Conservation (phyloP, 768 basidiomycete genomes). For the Crucibulum laeve region DNA sequence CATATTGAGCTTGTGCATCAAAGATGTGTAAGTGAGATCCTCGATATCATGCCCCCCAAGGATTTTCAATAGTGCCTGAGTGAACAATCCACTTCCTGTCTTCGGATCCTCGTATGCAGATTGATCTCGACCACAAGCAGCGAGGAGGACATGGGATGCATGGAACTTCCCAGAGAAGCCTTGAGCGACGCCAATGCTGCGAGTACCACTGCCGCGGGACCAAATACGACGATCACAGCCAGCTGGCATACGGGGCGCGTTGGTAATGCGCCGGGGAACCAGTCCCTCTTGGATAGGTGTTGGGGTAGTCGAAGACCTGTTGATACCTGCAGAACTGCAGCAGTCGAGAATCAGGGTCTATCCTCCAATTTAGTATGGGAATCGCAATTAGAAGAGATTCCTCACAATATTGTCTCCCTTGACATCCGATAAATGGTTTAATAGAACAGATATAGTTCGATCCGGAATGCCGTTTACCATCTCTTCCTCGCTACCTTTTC, state of each 20-base stretch:
- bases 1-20: constrained; percentile 27
- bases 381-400: not conserved
- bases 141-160: constrained; percentile 35
- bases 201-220: constrained; percentile 6
- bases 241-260: constrained; percentile 19
- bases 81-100: constrained; percentile 24
- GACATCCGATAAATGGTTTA: constrained; percentile 28
- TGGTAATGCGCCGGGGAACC: constrained; percentile 17
- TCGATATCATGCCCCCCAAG: constrained; percentile 16
- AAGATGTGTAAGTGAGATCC: constrained; percentile 23
- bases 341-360: constrained; percentile 46
- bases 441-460: constrained; percentile 30
- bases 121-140: constrained; percentile 34
- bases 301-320: constrained; percentile 10
- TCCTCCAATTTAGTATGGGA: not conserved
- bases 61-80: constrained; percentile 19
- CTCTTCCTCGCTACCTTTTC: constrained; percentile 1
- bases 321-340: constrained; percentile 36
- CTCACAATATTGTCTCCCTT: constrained; percentile 43
- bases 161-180: constrained; percentile 21
- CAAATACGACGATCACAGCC: constrained; percentile 22
- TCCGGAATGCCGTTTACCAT: constrained; percentile 35
- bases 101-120: constrained; percentile 23
- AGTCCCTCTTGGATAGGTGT: constrained; percentile 5
- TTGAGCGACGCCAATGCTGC: constrained; percentile 9